Percentiles rank a stretch among this genome's conserved stretches.
These are phyloP conservation scores for Psilocybe cubensis DNA, from an alignment of 768 basidiomycete genomes.

Conservation along the genomic window DNA sequence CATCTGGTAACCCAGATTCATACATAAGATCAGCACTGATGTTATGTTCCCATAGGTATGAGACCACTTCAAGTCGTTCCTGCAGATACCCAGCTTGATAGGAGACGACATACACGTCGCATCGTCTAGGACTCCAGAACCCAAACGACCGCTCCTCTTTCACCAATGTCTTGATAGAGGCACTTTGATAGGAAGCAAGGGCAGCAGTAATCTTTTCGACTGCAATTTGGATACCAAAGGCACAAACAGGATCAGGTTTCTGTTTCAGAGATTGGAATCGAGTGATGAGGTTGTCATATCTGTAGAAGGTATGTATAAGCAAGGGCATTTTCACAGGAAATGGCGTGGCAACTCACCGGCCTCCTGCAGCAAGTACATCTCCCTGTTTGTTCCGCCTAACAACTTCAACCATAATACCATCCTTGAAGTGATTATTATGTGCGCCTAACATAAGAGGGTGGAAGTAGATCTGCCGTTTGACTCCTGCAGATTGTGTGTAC, in stretches of 20 bases:
- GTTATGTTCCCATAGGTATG: slow-evolving; percentile 77
- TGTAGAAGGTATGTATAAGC: not conserved
- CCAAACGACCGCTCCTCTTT: slow-evolving; percentile 86
- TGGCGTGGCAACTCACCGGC: slow-evolving; percentile 53
- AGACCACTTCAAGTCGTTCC: slow-evolving; percentile 77
- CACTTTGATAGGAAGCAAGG: slow-evolving; percentile 71
- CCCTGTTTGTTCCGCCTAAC: slow-evolving; percentile 64
- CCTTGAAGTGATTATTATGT: slow-evolving; percentile 67
- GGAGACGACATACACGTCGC: slow-evolving; percentile 86
- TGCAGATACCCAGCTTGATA: slow-evolving; percentile 75
- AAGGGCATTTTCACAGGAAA: not conserved
- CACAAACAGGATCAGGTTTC: slow-evolving; percentile 59
- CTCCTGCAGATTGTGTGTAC: slow-evolving; percentile 63
- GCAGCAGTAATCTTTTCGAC: slow-evolving; percentile 76
- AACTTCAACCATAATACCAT: slow-evolving; percentile 79
- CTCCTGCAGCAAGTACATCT: slow-evolving; percentile 82
- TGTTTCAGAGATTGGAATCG: slow-evolving; percentile 61
- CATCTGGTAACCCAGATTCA: slow-evolving; percentile 66
- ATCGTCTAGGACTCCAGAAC: slow-evolving; percentile 87
- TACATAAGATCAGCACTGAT: slow-evolving; percentile 92
- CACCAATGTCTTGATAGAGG: slow-evolving; percentile 67
- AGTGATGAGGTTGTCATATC: slow-evolving; percentile 74
- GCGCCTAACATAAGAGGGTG: slow-evolving; percentile 75
- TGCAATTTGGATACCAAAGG: slow-evolving; percentile 75
- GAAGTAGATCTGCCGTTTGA: slow-evolving; percentile 64